A percentile compares a stretch with the other conserved stretches of the same genome.
Conservation (phyloP, 768 basidiomycete species). For the Zangia roseola region DNA sequence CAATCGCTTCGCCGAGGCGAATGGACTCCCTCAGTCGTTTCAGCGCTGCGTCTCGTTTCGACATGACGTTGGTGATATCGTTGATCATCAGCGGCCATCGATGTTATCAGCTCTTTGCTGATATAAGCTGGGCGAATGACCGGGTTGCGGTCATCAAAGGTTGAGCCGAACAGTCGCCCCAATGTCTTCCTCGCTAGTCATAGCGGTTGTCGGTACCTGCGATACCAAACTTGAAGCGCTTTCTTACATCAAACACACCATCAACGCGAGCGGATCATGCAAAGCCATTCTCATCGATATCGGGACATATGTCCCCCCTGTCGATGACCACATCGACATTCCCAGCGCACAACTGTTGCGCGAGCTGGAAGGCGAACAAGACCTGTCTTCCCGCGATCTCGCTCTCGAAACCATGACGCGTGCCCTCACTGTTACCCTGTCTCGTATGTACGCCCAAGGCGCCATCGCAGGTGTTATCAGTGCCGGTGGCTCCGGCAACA, state of each 20-base stretch:
- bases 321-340: slow-evolving; percentile 20
- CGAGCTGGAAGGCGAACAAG: background rate
- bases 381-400: slow-evolving; percentile 8
- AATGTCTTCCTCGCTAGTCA: slow-evolving; percentile 11
- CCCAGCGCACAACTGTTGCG: slow-evolving; percentile 19
- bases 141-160: background rate
- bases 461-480: slow-evolving; percentile 21
- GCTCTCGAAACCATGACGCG: slow-evolving; percentile 18
- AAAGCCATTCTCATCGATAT: slow-evolving; percentile 29
- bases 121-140: slow-evolving; percentile 10
- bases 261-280: slow-evolving; percentile 14
- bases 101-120: slow-evolving; percentile 6
- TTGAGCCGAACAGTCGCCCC: background rate
- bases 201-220: slow-evolving; percentile 30
- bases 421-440: slow-evolving; percentile 18
- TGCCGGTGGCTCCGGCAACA: slow-evolving; percentile 28
- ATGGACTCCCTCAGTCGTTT: slow-evolving; percentile 14
- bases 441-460: slow-evolving; percentile 8
- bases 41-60: slow-evolving; percentile 18
- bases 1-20: slow-evolving; percentile 19
- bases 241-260: slow-evolving; percentile 18
- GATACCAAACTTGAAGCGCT: slow-evolving; percentile 28
- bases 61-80: slow-evolving; percentile 7
- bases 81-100: background rate
- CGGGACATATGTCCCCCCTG: slow-evolving; percentile 17